Conservation (phyloP, 306 rosid genomes). For the Cucurbita ficifolia region DNA sequence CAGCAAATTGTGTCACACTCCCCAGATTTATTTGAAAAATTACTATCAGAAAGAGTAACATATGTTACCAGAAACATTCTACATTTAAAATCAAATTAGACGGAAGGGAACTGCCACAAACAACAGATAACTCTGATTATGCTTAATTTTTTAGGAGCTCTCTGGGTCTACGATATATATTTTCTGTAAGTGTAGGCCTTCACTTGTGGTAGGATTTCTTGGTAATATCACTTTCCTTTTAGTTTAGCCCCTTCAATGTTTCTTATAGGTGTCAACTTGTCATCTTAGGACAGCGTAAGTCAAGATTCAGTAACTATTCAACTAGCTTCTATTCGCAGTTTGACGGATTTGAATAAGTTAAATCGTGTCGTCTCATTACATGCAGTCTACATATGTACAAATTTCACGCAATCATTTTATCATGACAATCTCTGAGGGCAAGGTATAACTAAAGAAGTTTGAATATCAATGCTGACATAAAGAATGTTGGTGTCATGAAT, state of each 20-base stretch:
- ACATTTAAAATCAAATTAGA: not conserved
- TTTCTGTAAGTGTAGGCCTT: not conserved
- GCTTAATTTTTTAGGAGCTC: not conserved
- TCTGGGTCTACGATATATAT: not conserved
- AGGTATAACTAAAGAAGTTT: not conserved
- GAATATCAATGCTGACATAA: not conserved
- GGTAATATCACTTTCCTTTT: not conserved
- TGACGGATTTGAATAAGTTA: not conserved
- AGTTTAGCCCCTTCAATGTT: not conserved
- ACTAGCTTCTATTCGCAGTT: not conserved
- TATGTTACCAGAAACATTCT: not conserved
- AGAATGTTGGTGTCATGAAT: not conserved
- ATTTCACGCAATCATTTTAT: not conserved
- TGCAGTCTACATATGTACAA: not conserved
- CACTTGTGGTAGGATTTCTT: not conserved
- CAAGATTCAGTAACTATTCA: not conserved
- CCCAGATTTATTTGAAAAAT: not conserved
- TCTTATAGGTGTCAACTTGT: not conserved
- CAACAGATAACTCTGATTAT: not conserved
- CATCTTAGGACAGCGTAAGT: not conserved
- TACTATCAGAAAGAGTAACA: not conserved
- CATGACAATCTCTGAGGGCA: not conserved
- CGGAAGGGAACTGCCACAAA: not conserved
- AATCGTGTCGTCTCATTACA: not conserved
- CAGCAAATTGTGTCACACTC: not conserved